Evolutionary conservation across 768 basidiomycete genomes (phyloP), one percentile per base, ranked within the genome.

Genomic region (Suillus hirtellus): DNA sequence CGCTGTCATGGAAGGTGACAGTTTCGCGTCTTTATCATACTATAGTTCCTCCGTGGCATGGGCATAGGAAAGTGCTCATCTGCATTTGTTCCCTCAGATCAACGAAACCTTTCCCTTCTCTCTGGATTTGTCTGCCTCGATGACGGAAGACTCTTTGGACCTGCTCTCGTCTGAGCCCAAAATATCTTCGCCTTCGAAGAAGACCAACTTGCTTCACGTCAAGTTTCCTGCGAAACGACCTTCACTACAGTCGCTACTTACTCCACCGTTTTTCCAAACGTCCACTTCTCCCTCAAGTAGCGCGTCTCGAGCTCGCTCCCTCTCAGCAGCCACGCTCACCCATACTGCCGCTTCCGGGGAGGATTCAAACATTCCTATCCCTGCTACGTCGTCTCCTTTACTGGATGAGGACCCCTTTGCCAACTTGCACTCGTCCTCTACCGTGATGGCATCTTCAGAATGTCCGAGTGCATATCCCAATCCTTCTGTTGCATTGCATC

Each of bases 371-470:
- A 19, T 66, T 43, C 24, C 54, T 7, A 37, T 63, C 21, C 35
- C 59, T 27, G 37, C 64, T 21, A 55, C 65, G 19, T 67, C 68
- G 12, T 60, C 60, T 21, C 17, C 53, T 27, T 79, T 90, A 21
- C 77, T 89, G 31, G 89, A 90, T 68, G 86, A 88, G 59, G 90
- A 92, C 68, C 90, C 90, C 2, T 92, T 92, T 68, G 90, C 90
- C 24, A 85, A 87, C 64, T 77, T 88, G 53, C 17, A 64, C 15
- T 76, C 80, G 0, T 69, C 73, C 35, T 65, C 70, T 34, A 68
- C 64, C 69, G 10, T 12, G 10, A 61, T 64, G 44, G 40, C 62
- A 31, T 60, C 27, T 34, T 50, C 42, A 1, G 60, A 56, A 27
- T 37, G 53, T 12, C 27, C 59, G 43, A 50, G 31, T 62, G 19